Conservation (phyloP, 75 land plant species). For the Cupressus sempervirens region DNA sequence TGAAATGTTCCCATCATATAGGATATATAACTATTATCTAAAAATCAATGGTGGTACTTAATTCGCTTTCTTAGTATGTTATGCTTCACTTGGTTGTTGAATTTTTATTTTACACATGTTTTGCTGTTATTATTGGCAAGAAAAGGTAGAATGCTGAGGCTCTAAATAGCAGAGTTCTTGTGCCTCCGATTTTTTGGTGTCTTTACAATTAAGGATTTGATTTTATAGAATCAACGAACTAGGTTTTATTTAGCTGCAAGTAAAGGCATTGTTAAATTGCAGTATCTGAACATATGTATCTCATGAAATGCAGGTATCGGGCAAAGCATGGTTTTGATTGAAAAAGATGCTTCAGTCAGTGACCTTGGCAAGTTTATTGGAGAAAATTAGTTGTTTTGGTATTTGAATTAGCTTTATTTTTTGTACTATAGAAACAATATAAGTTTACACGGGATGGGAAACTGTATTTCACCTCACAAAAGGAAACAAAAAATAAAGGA, state of each 20-base stretch:
- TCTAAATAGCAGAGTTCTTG: not conserved
- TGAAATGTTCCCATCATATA: not conserved
- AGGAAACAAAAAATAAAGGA: not conserved
- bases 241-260: not conserved
- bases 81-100: not conserved
- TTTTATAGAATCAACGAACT: not conserved
- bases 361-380: not conserved
- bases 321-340: not conserved
- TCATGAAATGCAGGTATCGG: constrained; percentile 1
- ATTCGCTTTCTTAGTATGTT: not conserved
- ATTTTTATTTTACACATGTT: not conserved
- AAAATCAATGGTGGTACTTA: not conserved
- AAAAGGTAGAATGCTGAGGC: not conserved
- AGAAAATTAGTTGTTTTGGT: not conserved
- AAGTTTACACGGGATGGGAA: not conserved
- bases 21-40: not conserved
- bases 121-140: not conserved
- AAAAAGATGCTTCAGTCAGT: not conserved
- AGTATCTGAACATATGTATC: not conserved
- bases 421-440: not conserved
- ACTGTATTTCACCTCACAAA: not conserved
- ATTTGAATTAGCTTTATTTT: not conserved
- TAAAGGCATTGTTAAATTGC: not conserved
- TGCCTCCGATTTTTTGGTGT: not conserved
- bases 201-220: not conserved